Conservation (phyloP, 2,329 filamentous ascomycete species). For the Paramyrothecium sp. region DNA sequence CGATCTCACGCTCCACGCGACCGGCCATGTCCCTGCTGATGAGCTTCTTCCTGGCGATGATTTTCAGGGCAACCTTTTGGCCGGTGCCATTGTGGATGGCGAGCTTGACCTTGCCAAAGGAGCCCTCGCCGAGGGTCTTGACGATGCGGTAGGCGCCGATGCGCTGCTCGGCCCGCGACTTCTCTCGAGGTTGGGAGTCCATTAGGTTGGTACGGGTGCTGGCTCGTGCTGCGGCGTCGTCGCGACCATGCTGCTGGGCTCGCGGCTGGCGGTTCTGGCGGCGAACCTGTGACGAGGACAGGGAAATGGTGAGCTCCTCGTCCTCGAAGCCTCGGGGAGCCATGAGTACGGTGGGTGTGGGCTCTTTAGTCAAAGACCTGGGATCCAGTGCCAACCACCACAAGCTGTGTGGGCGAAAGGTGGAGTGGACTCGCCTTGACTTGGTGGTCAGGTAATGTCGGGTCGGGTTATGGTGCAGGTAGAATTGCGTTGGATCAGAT, state of each 20-base stretch:
- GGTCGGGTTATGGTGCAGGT: too few relatives aligned
- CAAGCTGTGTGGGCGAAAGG: neutral
- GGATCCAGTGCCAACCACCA: neutral
- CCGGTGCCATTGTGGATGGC: constrained; percentile 89
- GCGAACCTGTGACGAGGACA: constrained; percentile 64
- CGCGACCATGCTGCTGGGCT: constrained; percentile 19
- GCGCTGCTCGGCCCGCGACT: constrained; percentile 71
- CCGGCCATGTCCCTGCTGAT: constrained; percentile 98
- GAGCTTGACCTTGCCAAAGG: constrained; percentile 98
- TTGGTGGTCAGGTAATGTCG: neutral
- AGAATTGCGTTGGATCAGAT: neutral
- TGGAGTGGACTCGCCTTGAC: neutral
- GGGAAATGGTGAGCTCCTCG: constrained; percentile 78
- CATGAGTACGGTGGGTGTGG: constrained; percentile 30
- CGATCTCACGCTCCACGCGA: constrained; percentile 94
- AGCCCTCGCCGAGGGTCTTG: constrained; percentile 90
- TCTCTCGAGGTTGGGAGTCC: constrained; percentile 36
- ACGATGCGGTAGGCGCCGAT: constrained; percentile 91
- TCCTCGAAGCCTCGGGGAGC: constrained; percentile 65
- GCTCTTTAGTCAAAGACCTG: constrained; percentile 7
- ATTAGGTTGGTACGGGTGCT: constrained; percentile 31
- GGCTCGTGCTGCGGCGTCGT: constrained; percentile 16
- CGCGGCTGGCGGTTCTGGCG: constrained; percentile 38
- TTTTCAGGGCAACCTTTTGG: constrained; percentile 96
- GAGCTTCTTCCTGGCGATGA: constrained; percentile 93